Evolutionary conservation across 2,329 filamentous ascomycete species (phyloP).

Genomic region (Periconia macrospinosa): DNA sequence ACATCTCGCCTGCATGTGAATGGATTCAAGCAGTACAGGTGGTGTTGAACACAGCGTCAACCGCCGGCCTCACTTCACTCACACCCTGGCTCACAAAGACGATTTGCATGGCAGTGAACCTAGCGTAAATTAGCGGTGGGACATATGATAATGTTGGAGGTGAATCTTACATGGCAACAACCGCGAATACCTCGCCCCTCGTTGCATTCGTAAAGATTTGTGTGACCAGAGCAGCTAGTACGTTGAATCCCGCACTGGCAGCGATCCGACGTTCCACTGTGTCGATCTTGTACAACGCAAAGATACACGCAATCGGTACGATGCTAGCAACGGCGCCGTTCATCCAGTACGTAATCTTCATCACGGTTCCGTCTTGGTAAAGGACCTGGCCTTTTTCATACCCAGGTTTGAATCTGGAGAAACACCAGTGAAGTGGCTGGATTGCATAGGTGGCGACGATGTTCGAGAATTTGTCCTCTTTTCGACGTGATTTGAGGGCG

Average conservation of each 20-base stretch:
- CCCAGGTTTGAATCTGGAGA: background rate
- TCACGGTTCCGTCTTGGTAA: conserved; percentile 15
- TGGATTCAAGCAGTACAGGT: too few relatives aligned
- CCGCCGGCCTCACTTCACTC: too few relatives aligned
- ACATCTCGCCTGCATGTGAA: too few relatives aligned
- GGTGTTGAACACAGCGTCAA: too few relatives aligned
- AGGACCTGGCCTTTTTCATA: conserved; percentile 4
- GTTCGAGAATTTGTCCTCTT: conserved; percentile 11
- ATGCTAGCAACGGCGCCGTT: conserved; percentile 22
- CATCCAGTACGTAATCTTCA: conserved; percentile 19
- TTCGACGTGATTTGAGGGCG: conserved; percentile 4
- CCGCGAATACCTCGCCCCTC: conserved; percentile 25
- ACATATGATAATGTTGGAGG: background rate
- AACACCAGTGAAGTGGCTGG: conserved; percentile 5
- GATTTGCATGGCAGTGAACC: conserved; percentile 10
- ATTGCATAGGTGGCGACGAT: conserved; percentile 9
- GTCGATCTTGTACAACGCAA: conserved; percentile 13
- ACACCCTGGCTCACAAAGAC: conserved; percentile 4
- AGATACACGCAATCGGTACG: conserved; percentile 23
- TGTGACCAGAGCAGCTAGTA: conserved; percentile 21
- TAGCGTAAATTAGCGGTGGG: background rate
- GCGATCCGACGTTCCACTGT: conserved; percentile 12
- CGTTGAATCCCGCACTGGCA: conserved; percentile 24
- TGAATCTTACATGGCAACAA: conserved; percentile 26
- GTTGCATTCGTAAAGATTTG: conserved; percentile 22